Percentiles rank a stretch among this genome's conserved stretches.
These are phyloP conservation scores for Micromonas commoda DNA, from an alignment of 139 green algal species.

Conservation along the genomic window DNA sequence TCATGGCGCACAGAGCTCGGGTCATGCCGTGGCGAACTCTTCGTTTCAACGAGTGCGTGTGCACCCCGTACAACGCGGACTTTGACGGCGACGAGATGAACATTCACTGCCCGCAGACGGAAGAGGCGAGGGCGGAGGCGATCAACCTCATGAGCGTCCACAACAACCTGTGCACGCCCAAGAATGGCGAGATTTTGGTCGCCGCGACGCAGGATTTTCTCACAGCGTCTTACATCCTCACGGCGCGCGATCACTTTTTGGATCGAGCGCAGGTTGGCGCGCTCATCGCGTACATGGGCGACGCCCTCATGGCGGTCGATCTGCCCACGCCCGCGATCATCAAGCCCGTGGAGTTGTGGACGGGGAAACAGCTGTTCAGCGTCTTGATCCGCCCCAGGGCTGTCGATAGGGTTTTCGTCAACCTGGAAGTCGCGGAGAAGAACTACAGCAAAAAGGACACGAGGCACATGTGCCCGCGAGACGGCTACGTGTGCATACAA, in stretches of 20 bases:
- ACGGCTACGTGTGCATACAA: constrained; percentile 84
- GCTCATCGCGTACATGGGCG: constrained; percentile 64
- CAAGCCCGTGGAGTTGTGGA: constrained; percentile 94
- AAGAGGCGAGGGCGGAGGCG: constrained; percentile 92
- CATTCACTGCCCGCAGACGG: constrained; percentile 91
- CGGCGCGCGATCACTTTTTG: constrained; percentile 46
- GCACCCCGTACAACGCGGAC: constrained; percentile 96
- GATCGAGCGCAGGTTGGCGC: constrained; percentile 59
- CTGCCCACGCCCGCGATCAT: constrained; percentile 50
- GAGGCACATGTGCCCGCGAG: constrained; percentile 74
- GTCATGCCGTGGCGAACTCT: constrained; percentile 86
- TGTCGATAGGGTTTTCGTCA: constrained; percentile 64
- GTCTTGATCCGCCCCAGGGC: constrained; percentile 59
- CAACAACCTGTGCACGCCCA: constrained; percentile 90
- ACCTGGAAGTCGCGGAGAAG: constrained; percentile 82
- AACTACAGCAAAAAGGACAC: constrained; percentile 63
- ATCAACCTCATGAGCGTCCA: constrained; percentile 76
- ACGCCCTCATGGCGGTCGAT: constrained; percentile 57
- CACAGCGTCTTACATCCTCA: constrained; percentile 87
- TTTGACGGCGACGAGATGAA: constrained; percentile 99
- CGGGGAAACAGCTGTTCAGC: constrained; percentile 92
- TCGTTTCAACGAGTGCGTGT: constrained; percentile 97
- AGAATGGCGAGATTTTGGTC: constrained; percentile 94
- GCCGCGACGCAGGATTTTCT: constrained; percentile 95
- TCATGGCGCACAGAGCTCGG: constrained; percentile 82